A percentile compares a stretch with the other conserved stretches of the same genome.
phyloP scores from a whole-genome alignment of 768 basidiomycete species.

The Mycena leptocephala region DNA sequence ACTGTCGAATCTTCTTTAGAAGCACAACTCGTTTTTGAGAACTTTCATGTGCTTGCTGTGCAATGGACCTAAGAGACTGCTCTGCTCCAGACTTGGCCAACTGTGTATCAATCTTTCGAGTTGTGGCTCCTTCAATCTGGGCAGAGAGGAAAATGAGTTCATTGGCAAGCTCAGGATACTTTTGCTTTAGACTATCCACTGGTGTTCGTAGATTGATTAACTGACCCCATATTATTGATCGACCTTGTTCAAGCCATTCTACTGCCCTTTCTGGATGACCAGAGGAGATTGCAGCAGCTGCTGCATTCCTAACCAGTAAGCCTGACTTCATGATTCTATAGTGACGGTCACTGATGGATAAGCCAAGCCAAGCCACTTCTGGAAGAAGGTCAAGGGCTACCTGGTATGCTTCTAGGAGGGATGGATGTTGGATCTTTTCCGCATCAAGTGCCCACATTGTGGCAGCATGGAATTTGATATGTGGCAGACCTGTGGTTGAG shows the following conservation, averaged over 20 bases:
- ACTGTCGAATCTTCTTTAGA: too few relatives aligned
- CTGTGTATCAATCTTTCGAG: not conserved
- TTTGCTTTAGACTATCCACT: slow-evolving; percentile 37
- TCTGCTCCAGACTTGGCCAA: too few relatives aligned
- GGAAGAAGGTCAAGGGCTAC: slow-evolving; percentile 32
- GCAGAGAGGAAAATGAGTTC: too few relatives aligned
- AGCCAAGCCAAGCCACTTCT: slow-evolving; percentile 35
- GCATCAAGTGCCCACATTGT: not conserved
- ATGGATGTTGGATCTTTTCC: not conserved
- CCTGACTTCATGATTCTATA: slow-evolving; percentile 8
- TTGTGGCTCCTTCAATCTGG: slow-evolving; percentile 22
- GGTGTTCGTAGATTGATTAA: slow-evolving; percentile 42
- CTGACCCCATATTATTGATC: slow-evolving; percentile 45
- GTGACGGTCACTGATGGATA: slow-evolving; percentile 30
- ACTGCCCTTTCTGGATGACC: slow-evolving; percentile 34
- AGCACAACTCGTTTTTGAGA: not conserved
- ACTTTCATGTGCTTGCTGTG: not conserved
- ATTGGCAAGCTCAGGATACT: too few relatives aligned
- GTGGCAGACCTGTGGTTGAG: not conserved
- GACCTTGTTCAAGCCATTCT: slow-evolving; percentile 48
- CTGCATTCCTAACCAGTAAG: slow-evolving; percentile 12
- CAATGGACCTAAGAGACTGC: not conserved
- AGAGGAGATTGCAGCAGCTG: slow-evolving; percentile 27
- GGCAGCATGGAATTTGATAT: not conserved
- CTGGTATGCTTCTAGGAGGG: not conserved